phyloP scores from a whole-genome alignment of 345 rosid species.

The Salix purpurea region DNA sequence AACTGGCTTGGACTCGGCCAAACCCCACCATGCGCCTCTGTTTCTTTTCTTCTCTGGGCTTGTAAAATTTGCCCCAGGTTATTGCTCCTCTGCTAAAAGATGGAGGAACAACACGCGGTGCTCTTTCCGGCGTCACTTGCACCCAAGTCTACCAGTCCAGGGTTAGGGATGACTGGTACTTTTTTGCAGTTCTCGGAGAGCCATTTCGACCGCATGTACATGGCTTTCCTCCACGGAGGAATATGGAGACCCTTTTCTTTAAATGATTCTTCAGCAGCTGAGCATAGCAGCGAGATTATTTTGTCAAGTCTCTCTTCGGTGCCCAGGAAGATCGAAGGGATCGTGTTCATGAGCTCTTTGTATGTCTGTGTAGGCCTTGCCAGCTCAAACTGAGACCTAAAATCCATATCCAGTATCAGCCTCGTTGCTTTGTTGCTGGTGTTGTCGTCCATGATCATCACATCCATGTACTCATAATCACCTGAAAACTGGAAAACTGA shows the following conservation, averaged over 20 bases:
- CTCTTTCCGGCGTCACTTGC: neutral
- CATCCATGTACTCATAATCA: constrained; percentile 45
- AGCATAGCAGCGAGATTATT: constrained; percentile 37
- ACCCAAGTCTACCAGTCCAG: neutral
- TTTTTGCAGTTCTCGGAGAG: constrained; percentile 36
- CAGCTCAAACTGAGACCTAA: constrained; percentile 52
- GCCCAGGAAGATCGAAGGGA: constrained; percentile 40
- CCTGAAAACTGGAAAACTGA: constrained; percentile 29
- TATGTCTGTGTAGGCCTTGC: constrained; percentile 40
- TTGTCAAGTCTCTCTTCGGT: constrained; percentile 39
- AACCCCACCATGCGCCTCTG: neutral
- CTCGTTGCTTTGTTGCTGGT: constrained; percentile 20
- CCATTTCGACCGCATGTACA: constrained; percentile 60
- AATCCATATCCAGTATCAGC: constrained; percentile 49
- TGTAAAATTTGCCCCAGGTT: neutral
- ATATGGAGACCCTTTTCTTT: constrained; percentile 37
- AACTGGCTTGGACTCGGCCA: neutral
- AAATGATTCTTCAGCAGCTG: constrained; percentile 42
- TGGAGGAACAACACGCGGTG: neutral
- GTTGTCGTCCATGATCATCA: constrained; percentile 15
- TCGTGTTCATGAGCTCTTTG: constrained; percentile 27
- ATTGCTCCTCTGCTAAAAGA: neutral
- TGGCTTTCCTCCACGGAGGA: constrained; percentile 53
- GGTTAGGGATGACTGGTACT: constrained; percentile 11
- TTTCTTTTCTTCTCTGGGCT: neutral